Evolutionary conservation across 805 yeast species (phyloP).

Genomic region (Debaryomyces hansenii): DNA sequence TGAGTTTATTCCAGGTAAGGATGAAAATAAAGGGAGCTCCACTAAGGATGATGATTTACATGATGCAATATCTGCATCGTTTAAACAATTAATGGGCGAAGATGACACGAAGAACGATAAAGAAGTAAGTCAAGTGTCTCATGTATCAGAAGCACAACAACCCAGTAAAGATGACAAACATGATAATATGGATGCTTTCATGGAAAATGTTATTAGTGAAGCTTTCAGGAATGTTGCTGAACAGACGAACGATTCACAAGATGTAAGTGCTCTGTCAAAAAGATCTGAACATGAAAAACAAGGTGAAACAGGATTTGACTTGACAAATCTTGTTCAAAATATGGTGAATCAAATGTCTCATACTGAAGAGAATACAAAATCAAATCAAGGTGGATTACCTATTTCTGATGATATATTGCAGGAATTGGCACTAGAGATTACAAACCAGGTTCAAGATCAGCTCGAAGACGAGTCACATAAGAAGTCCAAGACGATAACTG

Average conservation of each 20-base stretch:
- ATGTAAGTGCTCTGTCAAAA: background rate
- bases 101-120: background rate
- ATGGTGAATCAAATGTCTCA: constrained; percentile 22
- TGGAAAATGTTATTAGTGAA: constrained; percentile 29
- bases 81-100: constrained; percentile 11
- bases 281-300: background rate
- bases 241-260: background rate
- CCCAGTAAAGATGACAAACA: background rate
- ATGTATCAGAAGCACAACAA: background rate
- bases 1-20: background rate
- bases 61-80: constrained; percentile 20
- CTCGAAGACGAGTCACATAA: constrained; percentile 15
- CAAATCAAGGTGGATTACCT: constrained; percentile 4
- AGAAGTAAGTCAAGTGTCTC: background rate
- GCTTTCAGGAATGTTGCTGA: constrained; percentile 25
- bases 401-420: constrained; percentile 23
- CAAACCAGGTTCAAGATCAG: constrained; percentile 30
- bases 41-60: constrained; percentile 17
- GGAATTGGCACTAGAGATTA: constrained; percentile 30
- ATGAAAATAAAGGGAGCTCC: background rate
- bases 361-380: constrained; percentile 6
- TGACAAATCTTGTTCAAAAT: constrained; percentile 26
- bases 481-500: constrained; percentile 9
- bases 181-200: constrained; percentile 10
- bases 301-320: constrained; percentile 6